Evolutionary conservation across 169 alveolate species (phyloP), one percentile per base, ranked within the genome.

Genomic region (Plasmodium knowlesi): DNA sequence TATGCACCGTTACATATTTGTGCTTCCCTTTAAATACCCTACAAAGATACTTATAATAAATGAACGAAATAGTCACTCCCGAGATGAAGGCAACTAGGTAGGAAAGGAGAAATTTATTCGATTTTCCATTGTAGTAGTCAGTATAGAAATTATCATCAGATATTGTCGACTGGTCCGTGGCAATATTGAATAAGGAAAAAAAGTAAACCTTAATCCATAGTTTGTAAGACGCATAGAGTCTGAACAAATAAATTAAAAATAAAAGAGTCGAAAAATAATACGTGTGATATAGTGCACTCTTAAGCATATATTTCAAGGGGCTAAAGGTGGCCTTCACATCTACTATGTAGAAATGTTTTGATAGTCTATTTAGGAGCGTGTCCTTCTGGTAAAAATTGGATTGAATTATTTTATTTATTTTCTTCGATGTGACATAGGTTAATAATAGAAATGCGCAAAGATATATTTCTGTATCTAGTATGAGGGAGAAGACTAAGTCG

Each of bases 311-410:
- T 70, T 57, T 86, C 28, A 74, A 41, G 9, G 93, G 93, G 71
- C 81, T 86, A 76, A 74, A 86, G 46, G 50, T 28, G 41, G 85
- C 93, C 30, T 53, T 74, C 79, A 86, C 84, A 25, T 86, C 93
- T 6, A 32, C 28, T 50, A 74, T 41, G 79, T 86, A 86, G 80
- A 86, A 86, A 10, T 73, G 19, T 54, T 86, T 86, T 16, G 93
- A 74, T 9, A 86, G 67, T 86, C 79, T 86, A 32, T 86, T 74
- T 46, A 86, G 46, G 25, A 86, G 70, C 34, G 41, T 16, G 28
- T 86, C 93, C 54, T 78, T 53, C 53, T 86, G 22, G 43, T 46
- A 50, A 53, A 74, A 74, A 39, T 86, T 43, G 12, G 81, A 86
- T 53, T 86, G 70, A 46, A 54, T 86, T 54, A 86, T 28, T 54